Percentiles rank a stretch among this genome's conserved stretches.
Conservation (phyloP, 2,329 filamentous ascomycete genomes). For the Calonectria multiphialidica region DNA sequence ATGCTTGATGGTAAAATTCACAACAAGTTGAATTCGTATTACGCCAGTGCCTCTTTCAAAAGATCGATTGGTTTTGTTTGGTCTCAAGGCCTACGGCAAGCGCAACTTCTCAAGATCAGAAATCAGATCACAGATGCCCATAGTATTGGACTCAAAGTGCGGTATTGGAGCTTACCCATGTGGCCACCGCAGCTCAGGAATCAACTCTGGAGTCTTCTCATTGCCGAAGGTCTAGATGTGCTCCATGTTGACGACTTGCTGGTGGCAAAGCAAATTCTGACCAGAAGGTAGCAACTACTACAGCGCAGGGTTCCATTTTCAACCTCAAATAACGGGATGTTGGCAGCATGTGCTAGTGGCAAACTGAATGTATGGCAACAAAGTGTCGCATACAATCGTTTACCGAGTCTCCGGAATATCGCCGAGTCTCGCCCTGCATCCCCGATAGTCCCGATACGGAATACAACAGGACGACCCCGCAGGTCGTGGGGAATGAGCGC, state of each 20-base stretch:
- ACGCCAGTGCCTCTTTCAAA: conserved; percentile 71
- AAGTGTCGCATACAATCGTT: conserved; percentile 10
- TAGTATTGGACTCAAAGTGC: conserved; percentile 63
- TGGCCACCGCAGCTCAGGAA: conserved; percentile 69
- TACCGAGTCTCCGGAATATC: conserved; percentile 46
- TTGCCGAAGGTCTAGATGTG: conserved; percentile 69
- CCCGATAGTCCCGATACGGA: conserved; percentile 13
- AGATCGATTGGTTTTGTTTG: conserved; percentile 64
- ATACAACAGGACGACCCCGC: conserved; percentile 35
- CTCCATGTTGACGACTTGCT: conserved; percentile 72
- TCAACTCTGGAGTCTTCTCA: conserved; percentile 66
- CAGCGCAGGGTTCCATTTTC: background rate
- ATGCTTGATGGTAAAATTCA: conserved; percentile 53
- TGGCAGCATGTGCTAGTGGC: background rate
- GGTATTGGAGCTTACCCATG: conserved; percentile 71
- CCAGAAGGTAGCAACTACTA: background rate
- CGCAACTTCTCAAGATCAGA: conserved; percentile 58
- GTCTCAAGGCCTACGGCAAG: conserved; percentile 55
- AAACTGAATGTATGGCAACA: background rate
- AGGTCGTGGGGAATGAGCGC: conserved; percentile 26
- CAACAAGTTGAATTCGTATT: conserved; percentile 71
- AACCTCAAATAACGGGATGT: background rate
- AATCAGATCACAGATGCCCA: conserved; percentile 64
- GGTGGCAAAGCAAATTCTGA: conserved; percentile 43
- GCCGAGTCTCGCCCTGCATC: conserved; percentile 33